phyloP scores from a whole-genome alignment of 2,329 filamentous ascomycete genomes.

The Penicillium sp. region DNA sequence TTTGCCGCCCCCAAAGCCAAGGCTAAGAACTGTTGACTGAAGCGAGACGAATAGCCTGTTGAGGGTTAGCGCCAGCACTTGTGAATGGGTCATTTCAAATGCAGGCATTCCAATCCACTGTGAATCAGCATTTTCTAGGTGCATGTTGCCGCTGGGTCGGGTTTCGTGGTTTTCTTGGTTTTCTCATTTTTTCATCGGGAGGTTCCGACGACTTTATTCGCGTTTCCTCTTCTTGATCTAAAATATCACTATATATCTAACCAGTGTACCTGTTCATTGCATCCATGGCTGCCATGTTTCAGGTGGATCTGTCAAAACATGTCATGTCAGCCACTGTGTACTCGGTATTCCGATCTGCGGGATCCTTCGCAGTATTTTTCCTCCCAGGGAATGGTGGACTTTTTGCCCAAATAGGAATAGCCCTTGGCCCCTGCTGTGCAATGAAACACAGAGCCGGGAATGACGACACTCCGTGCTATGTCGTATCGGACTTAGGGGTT shows the following conservation, averaged over 20 bases:
- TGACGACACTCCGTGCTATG: constrained; percentile 2
- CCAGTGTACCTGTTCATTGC: background rate
- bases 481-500: background rate
- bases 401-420: background rate
- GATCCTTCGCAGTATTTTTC: background rate
- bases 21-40: background rate
- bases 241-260: no score
- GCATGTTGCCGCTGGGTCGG: constrained; percentile 2
- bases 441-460: constrained; percentile 8
- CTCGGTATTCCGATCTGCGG: constrained; percentile 6
- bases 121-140: background rate
- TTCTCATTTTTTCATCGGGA: background rate
- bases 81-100: background rate
- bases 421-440: background rate
- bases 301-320: background rate
- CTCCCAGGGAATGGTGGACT: background rate
- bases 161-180: background rate
- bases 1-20: constrained; percentile 3
- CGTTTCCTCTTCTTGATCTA: no score
- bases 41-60: background rate
- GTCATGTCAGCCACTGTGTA: background rate
- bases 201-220: no score
- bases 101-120: background rate
- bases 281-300: background rate
- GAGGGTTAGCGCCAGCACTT: background rate